Evolutionary conservation across 129 eudicot species (phyloP), one percentile per base, ranked within the genome.

Genomic region (Helichrysum umbraculigerum): DNA sequence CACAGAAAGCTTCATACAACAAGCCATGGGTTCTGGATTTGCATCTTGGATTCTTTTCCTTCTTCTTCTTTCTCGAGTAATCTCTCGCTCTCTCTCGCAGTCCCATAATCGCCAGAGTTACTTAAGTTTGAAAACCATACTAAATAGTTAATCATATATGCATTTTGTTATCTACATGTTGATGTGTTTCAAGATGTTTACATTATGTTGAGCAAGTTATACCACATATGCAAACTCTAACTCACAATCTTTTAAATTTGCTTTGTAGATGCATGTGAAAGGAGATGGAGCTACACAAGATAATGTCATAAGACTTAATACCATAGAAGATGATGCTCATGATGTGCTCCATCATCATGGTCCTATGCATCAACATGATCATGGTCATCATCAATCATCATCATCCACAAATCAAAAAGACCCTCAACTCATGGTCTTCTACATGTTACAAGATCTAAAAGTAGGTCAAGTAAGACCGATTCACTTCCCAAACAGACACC

Each of bases 361-460:
- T 32, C 75, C 76, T 32, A 65, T 54, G 66, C 87, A 67, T 47
- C 79, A 63, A 71, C 54, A 87, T 81, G 52, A 47, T 6, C 85
- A 82, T 81, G 78, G 59, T 17, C 85, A 85, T 78, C 77, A 72
- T 72, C 37, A 71, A 63, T 80, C 83, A 16, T 70, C 90, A 29
- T 72, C 87, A 68, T 86, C 83, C 32, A 61, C 66, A 58, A 66
- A 84, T 64, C 89, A 79, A 68, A 88, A 75, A 79, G 96, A 92
- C 68, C 87, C 90, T 68, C 76, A 83, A 75, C 39, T 81, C 6
- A 82, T 79, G 51, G 90, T 93, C 19, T 93, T 93, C 87, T 90
- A 85, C 90, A 82, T 71, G 51, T 47, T 78, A 50, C 79, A 81
- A 7, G 87, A 91, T 76, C 73, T 94, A 21, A 69, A 81, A 60